Evolutionary conservation across 352 stramenopile species (phyloP).

Genomic region (Phytopythium delawarense): DNA sequence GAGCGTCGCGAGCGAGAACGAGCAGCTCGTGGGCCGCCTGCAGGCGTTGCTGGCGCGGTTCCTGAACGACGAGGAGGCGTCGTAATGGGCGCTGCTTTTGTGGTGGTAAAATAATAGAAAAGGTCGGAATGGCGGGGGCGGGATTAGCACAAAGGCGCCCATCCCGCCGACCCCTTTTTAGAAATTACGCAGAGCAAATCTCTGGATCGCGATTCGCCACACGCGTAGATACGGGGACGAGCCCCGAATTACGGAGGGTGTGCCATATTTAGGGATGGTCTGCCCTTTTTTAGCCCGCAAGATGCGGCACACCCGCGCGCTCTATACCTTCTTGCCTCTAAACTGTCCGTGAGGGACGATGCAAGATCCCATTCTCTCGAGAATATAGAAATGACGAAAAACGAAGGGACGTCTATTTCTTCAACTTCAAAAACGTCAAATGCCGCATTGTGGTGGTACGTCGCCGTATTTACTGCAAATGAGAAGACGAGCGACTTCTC

Average conservation of each 20-base stretch:
- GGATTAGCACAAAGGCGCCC: conserved; percentile 39
- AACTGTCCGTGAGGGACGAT: not conserved
- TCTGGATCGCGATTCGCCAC: conserved; percentile 81
- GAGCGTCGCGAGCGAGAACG: conserved; percentile 34
- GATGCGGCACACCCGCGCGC: not conserved
- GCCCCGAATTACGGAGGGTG: conserved; percentile 8
- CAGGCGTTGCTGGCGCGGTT: conserved; percentile 30
- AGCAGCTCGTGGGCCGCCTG: conserved; percentile 41
- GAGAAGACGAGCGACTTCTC: too few relatives aligned
- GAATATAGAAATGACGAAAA: too few relatives aligned
- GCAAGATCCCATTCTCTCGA: too few relatives aligned
- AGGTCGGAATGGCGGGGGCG: conserved; percentile 9
- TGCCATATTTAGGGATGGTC: conserved; percentile 22
- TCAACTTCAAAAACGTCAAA: too few relatives aligned
- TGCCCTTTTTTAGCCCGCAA: conserved; percentile 30
- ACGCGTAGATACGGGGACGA: conserved; percentile 8
- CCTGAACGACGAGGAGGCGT: not conserved
- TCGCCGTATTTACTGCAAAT: too few relatives aligned
- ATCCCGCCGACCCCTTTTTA: conserved; percentile 23
- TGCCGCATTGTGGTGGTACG: too few relatives aligned
- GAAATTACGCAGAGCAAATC: conserved; percentile 84
- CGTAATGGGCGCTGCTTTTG: not conserved
- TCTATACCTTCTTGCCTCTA: not conserved
- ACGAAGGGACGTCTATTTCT: too few relatives aligned
- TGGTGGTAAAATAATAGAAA: too few relatives aligned